phyloP scores from a whole-genome alignment of 225 moss, liverwort and hornwort genomes.

The Polytrichum commune region DNA sequence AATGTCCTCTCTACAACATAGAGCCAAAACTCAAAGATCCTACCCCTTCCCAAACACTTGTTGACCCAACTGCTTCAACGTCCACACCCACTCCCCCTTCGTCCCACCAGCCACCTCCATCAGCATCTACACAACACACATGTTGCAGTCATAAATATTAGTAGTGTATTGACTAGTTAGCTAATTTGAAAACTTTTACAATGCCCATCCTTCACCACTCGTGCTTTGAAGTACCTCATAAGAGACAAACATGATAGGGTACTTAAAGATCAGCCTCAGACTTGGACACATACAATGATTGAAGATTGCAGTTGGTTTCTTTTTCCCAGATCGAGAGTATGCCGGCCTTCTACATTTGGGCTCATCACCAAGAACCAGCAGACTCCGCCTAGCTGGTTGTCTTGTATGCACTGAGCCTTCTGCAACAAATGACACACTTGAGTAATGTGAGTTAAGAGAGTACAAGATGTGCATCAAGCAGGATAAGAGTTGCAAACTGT shows the following conservation, averaged over 20 bases:
- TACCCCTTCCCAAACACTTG: slow-evolving; percentile 55
- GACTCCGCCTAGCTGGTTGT: slow-evolving; percentile 19
- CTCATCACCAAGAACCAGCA: slow-evolving; percentile 60
- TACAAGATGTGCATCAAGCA: too few species aligned
- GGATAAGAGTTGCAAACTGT: background rate
- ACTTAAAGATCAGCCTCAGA: too few species aligned
- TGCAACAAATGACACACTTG: slow-evolving; percentile 15
- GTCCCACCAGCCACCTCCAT: slow-evolving; percentile 67
- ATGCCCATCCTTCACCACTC: too few species aligned
- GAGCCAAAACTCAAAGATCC: slow-evolving; percentile 62
- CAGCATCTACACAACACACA: slow-evolving; percentile 42
- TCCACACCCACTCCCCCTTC: slow-evolving; percentile 64
- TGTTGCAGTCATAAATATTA: background rate
- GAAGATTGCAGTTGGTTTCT: slow-evolving; percentile 23
- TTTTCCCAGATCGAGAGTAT: slow-evolving; percentile 8
- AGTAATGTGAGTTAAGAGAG: background rate
- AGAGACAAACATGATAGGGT: too few species aligned
- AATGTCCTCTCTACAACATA: slow-evolving; percentile 1
- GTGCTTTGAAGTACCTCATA: too few species aligned
- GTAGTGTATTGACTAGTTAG: background rate
- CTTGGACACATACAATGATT: slow-evolving; percentile 49
- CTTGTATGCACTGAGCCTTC: slow-evolving; percentile 18
- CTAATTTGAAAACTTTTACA: too few species aligned
- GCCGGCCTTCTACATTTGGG: slow-evolving; percentile 21
- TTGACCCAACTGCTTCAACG: slow-evolving; percentile 51